These are phyloP conservation scores for Leccinum ochraceum DNA, from an alignment of 768 basidiomycete genomes.

Conservation along the genomic window DNA sequence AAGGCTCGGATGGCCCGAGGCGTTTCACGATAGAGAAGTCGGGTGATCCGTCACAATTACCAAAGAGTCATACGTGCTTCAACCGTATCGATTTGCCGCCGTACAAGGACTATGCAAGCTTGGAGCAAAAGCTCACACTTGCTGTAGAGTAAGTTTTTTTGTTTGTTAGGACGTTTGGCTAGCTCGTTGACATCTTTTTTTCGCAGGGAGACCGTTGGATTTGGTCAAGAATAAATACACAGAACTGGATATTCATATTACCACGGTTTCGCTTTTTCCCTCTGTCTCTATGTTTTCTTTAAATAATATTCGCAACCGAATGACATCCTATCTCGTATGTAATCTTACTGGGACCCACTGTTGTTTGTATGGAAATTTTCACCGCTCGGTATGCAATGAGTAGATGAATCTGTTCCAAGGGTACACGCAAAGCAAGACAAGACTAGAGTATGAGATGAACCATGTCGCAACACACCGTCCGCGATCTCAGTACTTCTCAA, in stretches of 20 bases:
- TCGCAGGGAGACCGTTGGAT: conserved; percentile 85
- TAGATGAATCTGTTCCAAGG: conserved; percentile 1
- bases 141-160: conserved; percentile 79
- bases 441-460: background rate
- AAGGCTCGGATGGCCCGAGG: conserved; percentile 95
- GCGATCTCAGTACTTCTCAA: conserved; percentile 60
- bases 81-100: conserved; percentile 96
- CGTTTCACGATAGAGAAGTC: conserved; percentile 99
- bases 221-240: conserved; percentile 80
- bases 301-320: conserved; percentile 7
- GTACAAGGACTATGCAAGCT: conserved; percentile 91
- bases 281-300: background rate
- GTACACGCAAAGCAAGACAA: conserved; percentile 7
- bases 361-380: conserved; percentile 13
- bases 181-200: conserved; percentile 21
- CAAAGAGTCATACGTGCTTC: conserved; percentile 97
- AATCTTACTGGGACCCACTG: conserved; percentile 28
- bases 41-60: conserved; percentile 93
- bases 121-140: conserved; percentile 94
- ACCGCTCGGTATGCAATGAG: background rate
- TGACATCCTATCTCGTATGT: conserved; percentile 31
- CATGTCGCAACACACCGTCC: background rate
- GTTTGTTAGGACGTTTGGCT: conserved; percentile 5
- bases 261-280: background rate
- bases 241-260: conserved; percentile 16